Conservation (phyloP, 352 stramenopile genomes). For the Pythium phragmitis region DNA sequence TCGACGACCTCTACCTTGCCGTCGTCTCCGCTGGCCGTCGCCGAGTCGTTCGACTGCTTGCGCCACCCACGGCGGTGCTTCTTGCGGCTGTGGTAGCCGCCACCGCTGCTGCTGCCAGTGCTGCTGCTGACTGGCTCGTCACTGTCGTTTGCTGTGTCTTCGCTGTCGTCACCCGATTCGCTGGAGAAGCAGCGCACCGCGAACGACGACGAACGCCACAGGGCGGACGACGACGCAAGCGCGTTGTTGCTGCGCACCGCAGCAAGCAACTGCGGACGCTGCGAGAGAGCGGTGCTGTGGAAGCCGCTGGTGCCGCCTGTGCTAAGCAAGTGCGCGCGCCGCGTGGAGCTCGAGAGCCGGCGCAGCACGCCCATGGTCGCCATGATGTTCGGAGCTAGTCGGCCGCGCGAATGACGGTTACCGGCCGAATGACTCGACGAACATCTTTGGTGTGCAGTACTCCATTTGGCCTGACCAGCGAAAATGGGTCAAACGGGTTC, state of each 20-base stretch:
- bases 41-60: conserved; percentile 15
- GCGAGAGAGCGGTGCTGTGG: conserved; percentile 3
- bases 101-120: not conserved
- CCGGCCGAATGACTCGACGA: conserved; percentile 2
- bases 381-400: conserved; percentile 13
- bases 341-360: conserved; percentile 25
- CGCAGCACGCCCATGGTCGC: conserved; percentile 26
- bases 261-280: conserved; percentile 1
- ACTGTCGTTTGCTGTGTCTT: conserved; percentile 26
- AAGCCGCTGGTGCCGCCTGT: not conserved
- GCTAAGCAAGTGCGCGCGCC: conserved; percentile 20
- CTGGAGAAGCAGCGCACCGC: conserved; percentile 18
- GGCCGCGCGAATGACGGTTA: conserved; percentile 13
- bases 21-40: conserved; percentile 8
- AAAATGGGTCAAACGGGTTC: conserved; percentile 4
- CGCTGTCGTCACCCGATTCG: conserved; percentile 20
- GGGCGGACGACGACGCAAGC: not conserved
- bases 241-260: not conserved
- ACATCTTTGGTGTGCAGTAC: conserved; percentile 20
- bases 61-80: conserved; percentile 22
- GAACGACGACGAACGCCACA: conserved; percentile 26
- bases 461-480: not conserved
- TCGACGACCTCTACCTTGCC: conserved; percentile 61
- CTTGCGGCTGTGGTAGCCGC: conserved; percentile 18
- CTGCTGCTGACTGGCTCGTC: conserved; percentile 1